A percentile compares a stretch with the other conserved stretches of the same genome.
phyloP scores from a whole-genome alignment of 768 basidiomycete genomes.

The Rhodosporidiobolus sp. region DNA sequence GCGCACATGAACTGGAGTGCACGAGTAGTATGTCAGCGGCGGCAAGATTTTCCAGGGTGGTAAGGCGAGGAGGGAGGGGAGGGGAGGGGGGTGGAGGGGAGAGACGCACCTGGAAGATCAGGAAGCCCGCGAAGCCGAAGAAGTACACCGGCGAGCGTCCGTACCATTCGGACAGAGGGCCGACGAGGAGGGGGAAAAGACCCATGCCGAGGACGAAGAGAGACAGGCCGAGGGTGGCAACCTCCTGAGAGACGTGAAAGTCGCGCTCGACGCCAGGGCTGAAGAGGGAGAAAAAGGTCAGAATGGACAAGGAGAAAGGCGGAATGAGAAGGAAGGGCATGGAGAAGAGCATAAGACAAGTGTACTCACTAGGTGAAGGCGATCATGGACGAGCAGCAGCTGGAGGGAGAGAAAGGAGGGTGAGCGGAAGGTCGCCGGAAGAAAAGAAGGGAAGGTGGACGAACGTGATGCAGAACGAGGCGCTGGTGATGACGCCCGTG shows the following conservation, averaged over 20 bases:
- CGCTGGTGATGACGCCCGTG: conserved; percentile 37
- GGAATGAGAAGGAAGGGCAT: no score
- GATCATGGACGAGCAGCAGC: conserved; percentile 26
- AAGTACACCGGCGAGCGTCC: conserved; percentile 30
- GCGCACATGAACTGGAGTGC: conserved; percentile 69
- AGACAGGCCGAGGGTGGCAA: conserved; percentile 48
- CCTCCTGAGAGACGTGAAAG: conserved; percentile 59
- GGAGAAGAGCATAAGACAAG: no score
- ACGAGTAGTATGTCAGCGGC: no score
- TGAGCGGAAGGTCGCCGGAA: not conserved
- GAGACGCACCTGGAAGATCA: conserved; percentile 17
- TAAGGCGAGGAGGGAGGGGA: conserved; percentile 44
- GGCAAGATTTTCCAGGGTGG: no score
- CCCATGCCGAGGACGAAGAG: conserved; percentile 31
- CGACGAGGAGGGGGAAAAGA: conserved; percentile 48
- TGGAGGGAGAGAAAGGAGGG: not conserved
- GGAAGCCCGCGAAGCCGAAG: conserved; percentile 33
- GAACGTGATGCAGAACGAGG: conserved; percentile 41
- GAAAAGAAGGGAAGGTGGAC: not conserved
- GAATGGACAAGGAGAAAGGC: not conserved
- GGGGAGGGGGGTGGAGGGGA: no score
- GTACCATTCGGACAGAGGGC: conserved; percentile 54
- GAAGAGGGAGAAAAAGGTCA: not conserved
- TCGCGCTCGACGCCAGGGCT: conserved; percentile 51
- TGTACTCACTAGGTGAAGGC: conserved; percentile 23